phyloP scores from a whole-genome alignment of 1,284 basidiomycete genomes.

The Pisolithus thermaeus region DNA sequence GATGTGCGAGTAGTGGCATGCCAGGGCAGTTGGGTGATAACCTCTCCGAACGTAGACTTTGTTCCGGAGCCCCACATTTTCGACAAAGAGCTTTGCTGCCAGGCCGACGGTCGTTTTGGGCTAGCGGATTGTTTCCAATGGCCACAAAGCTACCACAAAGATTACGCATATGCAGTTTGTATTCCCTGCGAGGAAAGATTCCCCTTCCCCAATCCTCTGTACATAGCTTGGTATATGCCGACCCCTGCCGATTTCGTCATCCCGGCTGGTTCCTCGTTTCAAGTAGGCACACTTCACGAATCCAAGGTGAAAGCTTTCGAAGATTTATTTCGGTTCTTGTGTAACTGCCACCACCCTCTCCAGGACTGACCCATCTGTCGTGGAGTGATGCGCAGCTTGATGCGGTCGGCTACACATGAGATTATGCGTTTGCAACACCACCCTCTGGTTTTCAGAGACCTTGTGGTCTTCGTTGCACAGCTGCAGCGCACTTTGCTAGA shows the following conservation, averaged over 20 bases:
- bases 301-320: neutral
- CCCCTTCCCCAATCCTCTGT: no score
- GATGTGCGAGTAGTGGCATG: no score
- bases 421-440: neutral
- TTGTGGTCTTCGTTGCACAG: conserved; percentile 4
- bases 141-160: no score
- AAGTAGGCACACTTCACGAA: neutral
- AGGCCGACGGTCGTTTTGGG: no score
- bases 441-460: neutral
- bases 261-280: neutral
- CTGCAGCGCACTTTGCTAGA: neutral
- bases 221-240: neutral
- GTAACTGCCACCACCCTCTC: neutral
- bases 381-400: neutral
- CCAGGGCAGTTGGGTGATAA: no score
- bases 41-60: no score
- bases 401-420: neutral
- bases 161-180: no score
- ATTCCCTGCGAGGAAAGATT: no score
- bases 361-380: neutral
- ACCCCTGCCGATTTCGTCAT: conserved; percentile 6
- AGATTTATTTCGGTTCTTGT: neutral
- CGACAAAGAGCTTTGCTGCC: no score
- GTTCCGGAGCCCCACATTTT: no score
- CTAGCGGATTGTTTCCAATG: no score